phyloP scores from a whole-genome alignment of 208 protist genomes.

The Crithidia brevicula region DNA sequence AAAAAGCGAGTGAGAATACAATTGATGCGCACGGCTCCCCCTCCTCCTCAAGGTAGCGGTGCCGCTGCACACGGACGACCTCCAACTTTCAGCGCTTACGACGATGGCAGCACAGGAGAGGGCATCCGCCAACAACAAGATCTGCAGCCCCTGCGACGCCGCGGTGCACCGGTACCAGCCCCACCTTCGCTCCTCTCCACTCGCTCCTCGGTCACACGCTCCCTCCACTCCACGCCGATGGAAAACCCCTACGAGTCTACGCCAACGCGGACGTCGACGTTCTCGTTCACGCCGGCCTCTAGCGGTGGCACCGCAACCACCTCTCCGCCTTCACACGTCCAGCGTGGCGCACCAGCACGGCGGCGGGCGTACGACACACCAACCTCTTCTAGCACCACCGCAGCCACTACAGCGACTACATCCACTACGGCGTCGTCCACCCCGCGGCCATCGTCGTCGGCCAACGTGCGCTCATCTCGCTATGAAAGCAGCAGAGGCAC shows the following conservation, averaged over 20 bases:
- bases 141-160: slow-evolving; percentile 22
- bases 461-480: neutral
- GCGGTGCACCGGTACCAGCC: slow-evolving; percentile 21
- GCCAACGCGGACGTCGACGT: too few relatives aligned
- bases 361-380: neutral
- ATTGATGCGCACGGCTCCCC: too few relatives aligned
- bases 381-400: neutral
- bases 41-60: too few relatives aligned
- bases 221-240: slow-evolving; percentile 7
- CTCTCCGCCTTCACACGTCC: neutral
- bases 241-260: slow-evolving; percentile 16
- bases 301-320: slow-evolving; percentile 1
- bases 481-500: neutral
- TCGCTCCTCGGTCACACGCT: slow-evolving; percentile 5
- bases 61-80: neutral
- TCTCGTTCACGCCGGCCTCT: neutral
- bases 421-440: neutral
- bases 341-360: neutral
- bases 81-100: slow-evolving; percentile 13
- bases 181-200: slow-evolving; percentile 16
- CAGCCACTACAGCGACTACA: neutral
- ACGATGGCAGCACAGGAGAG: neutral
- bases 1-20: too few relatives aligned
- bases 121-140: neutral
- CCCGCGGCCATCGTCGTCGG: neutral